phyloP scores from a whole-genome alignment of 768 basidiomycete genomes.

The Boletellus sp. region DNA sequence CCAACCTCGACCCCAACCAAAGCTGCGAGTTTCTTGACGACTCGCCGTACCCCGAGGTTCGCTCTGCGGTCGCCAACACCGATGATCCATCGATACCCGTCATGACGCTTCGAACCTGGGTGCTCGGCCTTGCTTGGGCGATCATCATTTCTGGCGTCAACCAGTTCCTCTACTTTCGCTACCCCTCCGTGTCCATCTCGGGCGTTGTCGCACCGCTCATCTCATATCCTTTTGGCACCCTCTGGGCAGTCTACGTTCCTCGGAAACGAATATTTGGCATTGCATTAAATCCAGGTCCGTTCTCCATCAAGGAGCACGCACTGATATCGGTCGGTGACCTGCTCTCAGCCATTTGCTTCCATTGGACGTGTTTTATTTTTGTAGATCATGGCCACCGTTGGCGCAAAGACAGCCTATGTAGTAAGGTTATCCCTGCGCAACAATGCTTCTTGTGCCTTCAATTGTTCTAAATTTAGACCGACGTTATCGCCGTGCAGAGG shows the following conservation, averaged over 20 bases:
- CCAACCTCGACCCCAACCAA: conserved; percentile 22
- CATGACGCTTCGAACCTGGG: conserved; percentile 65
- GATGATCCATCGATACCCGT: conserved; percentile 64
- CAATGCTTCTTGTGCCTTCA: background rate
- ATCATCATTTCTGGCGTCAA: conserved; percentile 64
- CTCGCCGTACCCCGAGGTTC: conserved; percentile 71
- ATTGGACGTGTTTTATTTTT: conserved; percentile 18
- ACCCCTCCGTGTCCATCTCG: conserved; percentile 61
- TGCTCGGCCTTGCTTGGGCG: conserved; percentile 67
- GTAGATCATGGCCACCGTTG: conserved; percentile 55
- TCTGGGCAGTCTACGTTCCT: conserved; percentile 53
- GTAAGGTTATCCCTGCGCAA: conserved; percentile 25
- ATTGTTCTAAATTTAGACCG: conserved; percentile 38
- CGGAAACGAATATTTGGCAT: conserved; percentile 55
- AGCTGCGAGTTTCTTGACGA: conserved; percentile 45
- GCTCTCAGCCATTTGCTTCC: conserved; percentile 31
- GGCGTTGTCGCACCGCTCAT: conserved; percentile 67
- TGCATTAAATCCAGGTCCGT: conserved; percentile 70
- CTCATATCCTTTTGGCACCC: conserved; percentile 64
- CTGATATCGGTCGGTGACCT: conserved; percentile 47
- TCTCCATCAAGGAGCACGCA: conserved; percentile 76
- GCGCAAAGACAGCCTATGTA: conserved; percentile 60
- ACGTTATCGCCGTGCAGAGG: conserved; percentile 72
- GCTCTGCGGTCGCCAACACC: conserved; percentile 65
- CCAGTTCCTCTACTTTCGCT: conserved; percentile 77